Base-by-base conservation (phyloP, 192 early-diverging fungal species). In the Podila epicladia region DNA sequence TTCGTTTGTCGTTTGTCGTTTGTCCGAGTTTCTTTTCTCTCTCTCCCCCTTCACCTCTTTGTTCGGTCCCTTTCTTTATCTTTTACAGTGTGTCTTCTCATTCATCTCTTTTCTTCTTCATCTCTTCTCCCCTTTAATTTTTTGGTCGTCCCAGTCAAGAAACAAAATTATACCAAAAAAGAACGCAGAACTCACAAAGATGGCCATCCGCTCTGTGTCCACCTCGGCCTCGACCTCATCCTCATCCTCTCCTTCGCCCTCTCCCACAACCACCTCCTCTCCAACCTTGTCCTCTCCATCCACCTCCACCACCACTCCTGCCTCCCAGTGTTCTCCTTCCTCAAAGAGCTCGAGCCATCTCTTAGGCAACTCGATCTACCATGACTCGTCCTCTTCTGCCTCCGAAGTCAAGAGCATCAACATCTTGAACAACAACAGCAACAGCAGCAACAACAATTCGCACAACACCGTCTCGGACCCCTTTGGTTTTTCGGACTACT, bases 161-260 rank as follows among this genome's bases (percentile, higher is more conserved):
- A n/a, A n/a, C n/a, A n/a, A n/a, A n/a, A n/a, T n/a, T n/a, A n/a
- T n/a, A n/a, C n/a, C n/a, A 17, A 62, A 45, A 48, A 6, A 0
- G 6, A 41, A 35, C 13, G 41, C 5, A 31, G 20, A 29, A n/a
- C 22, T 6, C 13, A 59, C 31, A 41, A 63, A 45, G 22, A 78
- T 73, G 45, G 84, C 84, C 19, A 60, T 83, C 74, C 86, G 85
- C 20, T 85, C 83, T 45, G 79, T 84, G 61, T 85, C 84, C n/a
- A 82, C 85, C 22, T 80, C 55, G n/a, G 64, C 80, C 29, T 70
- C 72, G 32, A 73, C 74, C 20, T 88, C 85, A 3, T 65, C 84
- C 31, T 84, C 77, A 0, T 74, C 82, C 6, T 80, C 84, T 0
- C 85, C 85, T 2, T 75, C 82, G 1, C 63, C 80, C 11, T 75